Evolutionary conservation across 140 eudicot species (phyloP), one percentile per base, ranked within the genome.

Genomic region (Oenanthe javanica): DNA sequence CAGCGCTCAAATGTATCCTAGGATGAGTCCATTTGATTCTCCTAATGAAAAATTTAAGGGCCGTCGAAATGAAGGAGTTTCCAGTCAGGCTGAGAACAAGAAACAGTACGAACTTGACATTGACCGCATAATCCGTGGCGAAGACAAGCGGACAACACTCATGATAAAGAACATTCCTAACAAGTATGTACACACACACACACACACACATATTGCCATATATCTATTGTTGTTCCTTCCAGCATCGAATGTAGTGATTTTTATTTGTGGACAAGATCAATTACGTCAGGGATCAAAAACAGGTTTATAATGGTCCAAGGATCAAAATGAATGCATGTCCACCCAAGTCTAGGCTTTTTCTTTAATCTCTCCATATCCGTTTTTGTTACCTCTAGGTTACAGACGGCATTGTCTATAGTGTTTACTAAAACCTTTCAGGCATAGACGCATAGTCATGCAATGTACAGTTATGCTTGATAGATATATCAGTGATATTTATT

Each of bases 91-190:
- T 27, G 98, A 94, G 84, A 94, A 84, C 90, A 92, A 90, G 89
- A 94, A 89, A 80, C 98, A 90, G 80, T 94, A 89, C 84, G 98
- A 94, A 83, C 97, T 94, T 63, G 98, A 94, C 84, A 66, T 94
- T 57, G 96, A 90, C 81, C 89, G 96, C 71, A 94, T 94, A 52
- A 21, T 87, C 76, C 91, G 92, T 51, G 93, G 98, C 77, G 97
- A 94, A 52, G 98, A 94, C 87, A 89, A 87, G 74, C 92, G 98
- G 83, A 94, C 98, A n/a, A 94, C 98, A 21, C 91, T 94, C 43
- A 92, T 94, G 98, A 89, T 94, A 82, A 94, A 94, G 90, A 94
- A 94, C 88, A 94, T 94, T 80, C 98, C 98, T 64, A 94, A 94
- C 93, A 92, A 94, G 98, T 94, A 94, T 74, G 90, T 83, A 21